Percentiles rank a stretch among this genome's conserved stretches.
Conservation (phyloP, 1,284 basidiomycete species). For the Ustilago curta region DNA sequence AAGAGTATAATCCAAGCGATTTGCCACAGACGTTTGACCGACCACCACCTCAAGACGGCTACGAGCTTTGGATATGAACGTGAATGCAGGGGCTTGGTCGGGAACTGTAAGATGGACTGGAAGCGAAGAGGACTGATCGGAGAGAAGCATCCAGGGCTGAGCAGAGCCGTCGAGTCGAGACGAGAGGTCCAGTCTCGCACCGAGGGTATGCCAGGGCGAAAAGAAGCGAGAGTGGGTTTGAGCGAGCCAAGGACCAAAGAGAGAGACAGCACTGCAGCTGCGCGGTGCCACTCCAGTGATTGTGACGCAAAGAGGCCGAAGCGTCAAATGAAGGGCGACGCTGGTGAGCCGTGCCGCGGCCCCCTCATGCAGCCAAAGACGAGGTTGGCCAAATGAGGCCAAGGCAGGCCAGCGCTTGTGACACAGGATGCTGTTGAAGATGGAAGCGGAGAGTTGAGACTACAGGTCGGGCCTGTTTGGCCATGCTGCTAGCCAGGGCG, state of each 20-base stretch:
- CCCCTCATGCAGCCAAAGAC: background rate
- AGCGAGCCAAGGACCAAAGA: background rate
- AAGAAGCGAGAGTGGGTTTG: background rate
- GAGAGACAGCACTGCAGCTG: background rate
- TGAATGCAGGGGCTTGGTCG: background rate
- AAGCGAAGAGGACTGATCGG: background rate
- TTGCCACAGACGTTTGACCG: background rate
- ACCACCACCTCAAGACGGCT: background rate
- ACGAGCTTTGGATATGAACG: background rate
- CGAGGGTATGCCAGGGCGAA: background rate
- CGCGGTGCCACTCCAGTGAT: too few relatives aligned
- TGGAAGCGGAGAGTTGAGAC: background rate
- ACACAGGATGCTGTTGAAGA: background rate
- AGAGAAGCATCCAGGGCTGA: slow-evolving; percentile 1
- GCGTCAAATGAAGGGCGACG: background rate
- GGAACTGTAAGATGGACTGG: background rate
- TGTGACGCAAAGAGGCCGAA: background rate
- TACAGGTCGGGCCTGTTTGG: background rate
- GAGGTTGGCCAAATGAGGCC: background rate
- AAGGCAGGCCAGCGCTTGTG: background rate
- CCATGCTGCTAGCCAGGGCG: background rate
- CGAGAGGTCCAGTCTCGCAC: background rate
- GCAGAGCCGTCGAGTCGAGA: background rate
- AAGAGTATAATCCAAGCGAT: too few relatives aligned
- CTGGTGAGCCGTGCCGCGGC: background rate